phyloP scores from a whole-genome alignment of 2,329 filamentous ascomycete genomes.

The Calonectria multiphialidica region DNA sequence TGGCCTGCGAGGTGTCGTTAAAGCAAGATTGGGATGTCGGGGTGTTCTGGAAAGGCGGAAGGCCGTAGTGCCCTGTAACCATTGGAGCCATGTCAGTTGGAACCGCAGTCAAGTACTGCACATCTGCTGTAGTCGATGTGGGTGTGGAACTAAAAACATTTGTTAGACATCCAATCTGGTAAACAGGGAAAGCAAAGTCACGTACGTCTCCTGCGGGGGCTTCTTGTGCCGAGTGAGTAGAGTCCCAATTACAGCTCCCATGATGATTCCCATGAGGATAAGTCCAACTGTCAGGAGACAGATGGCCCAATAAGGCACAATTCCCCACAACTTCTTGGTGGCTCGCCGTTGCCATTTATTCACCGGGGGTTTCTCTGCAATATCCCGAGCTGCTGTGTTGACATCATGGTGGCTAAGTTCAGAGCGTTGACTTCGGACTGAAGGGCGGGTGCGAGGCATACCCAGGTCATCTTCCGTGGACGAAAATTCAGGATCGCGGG shows the following conservation, averaged over 20 bases:
- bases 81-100: constrained; percentile 65
- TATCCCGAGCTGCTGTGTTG: constrained; percentile 60
- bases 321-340: constrained; percentile 67
- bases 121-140: constrained; percentile 57
- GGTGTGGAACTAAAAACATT: constrained; percentile 35
- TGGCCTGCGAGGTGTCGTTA: constrained; percentile 63
- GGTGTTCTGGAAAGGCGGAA: constrained; percentile 67
- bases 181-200: not conserved
- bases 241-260: constrained; percentile 69
- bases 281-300: constrained; percentile 61
- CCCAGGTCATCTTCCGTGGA: constrained; percentile 66
- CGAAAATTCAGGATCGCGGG: constrained; percentile 72
- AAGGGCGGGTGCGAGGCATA: constrained; percentile 63
- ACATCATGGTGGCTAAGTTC: constrained; percentile 67
- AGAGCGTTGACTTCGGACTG: constrained; percentile 61
- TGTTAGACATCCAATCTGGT: not conserved
- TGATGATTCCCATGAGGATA: constrained; percentile 65
- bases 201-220: constrained; percentile 6
- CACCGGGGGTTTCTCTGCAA: constrained; percentile 61
- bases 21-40: constrained; percentile 68
- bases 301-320: constrained; percentile 73
- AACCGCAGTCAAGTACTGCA: constrained; percentile 61
- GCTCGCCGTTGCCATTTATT: constrained; percentile 67
- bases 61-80: constrained; percentile 65
- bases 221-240: constrained; percentile 47